Base-by-base conservation (phyloP, 305 asterid species). In the Solanum hybrid region DNA sequence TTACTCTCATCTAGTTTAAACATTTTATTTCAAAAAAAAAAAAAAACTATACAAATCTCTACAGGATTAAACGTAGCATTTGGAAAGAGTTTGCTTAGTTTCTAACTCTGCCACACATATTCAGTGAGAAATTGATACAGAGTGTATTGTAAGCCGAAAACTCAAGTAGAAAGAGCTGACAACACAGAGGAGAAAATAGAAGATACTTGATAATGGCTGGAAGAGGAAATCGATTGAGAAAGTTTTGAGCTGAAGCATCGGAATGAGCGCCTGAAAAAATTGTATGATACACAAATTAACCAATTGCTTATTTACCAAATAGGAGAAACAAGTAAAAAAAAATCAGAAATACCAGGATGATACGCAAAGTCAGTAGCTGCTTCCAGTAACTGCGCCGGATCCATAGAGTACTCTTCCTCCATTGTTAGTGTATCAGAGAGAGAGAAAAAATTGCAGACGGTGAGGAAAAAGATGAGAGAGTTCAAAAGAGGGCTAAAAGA, bases 341-440 rank as follows among this genome's bases (percentile, higher is more conserved):
- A 66, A 13, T 12, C 88, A 36, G 66, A 84, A 37, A 29, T 7
- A 96, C 98, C 98, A 40, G 93, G 94, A 72, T 94, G 89, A 78
- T 72, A 77, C 89, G 96, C 91, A 90, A 95, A 94, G 42, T 93
- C 97, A 88, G 97, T 89, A 90, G 98, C 96, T 79, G 98, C 99
- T 90, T 91, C 93, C 79, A 96, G 94, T 36, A 96, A 90, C 91
- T 89, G 96, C 85, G 94, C 91, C 38, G 97, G 96, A 91, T 95
- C 98, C 90, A 92, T 87, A 46, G 96, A 93, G 93, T 93, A 96
- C 89, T 95, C 98, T 94, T 95, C 97, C 79, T 90, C 95, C 98
- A 96, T 96, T 9, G 26, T 26, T 10, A 5, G 22, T 29, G 37
- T 12, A 71, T 69, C 77, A 26, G 34, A 71, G 77, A 22, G 26